Base-by-base conservation (phyloP, 177 flowering plant species). In the Telopea speciosissima region DNA sequence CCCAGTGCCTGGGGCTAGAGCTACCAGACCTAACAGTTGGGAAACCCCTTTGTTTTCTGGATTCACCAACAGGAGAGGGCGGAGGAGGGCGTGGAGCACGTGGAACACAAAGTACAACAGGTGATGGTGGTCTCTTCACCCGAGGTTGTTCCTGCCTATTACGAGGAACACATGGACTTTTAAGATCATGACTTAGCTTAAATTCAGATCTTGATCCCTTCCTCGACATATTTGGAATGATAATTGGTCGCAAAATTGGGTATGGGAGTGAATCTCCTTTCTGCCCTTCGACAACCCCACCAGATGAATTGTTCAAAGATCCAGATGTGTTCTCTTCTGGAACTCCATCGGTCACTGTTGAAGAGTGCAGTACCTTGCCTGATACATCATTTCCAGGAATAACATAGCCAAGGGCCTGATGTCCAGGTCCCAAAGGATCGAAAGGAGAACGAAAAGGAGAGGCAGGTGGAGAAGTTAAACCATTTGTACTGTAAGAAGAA, bases 1-100 rank as follows among this genome's bases (percentile, higher is more conserved):
- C 93, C 97, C 92, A 94, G 67, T 94, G 88, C 83, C 97, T 88
- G 36, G 99, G 99, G 83, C 99, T 94, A 64, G 99, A 94, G 83
- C 99, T 94, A 75, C 99, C 99, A 79, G 99, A 92, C 77, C 99
- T 88, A 71, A 90, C 97, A 68, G 91, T 88, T 24, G 99, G 96
- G 79, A 92, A 90, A 33, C 99, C 97, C 68, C 90, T 86, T 24
- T 85, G 90, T 71, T 83, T 90, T 81, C 97, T 88, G 23, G 95
- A 85, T 74, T 90, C 92, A 61, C 91, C 83, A 70, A 85, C 96
- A 72, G 93, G 88, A 76, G 97, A 90, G 14, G 96, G 96, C 17
- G 97, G 93, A 64, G 97, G 97, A 10, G 89, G 97, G 24, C 85
- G 85, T 62, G 98, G 97, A 73, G 96, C 93, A 69, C 87, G 83